Percentiles rank a stretch among this genome's conserved stretches.
phyloP scores from a whole-genome alignment of 2,329 filamentous ascomycete species.

The Tolypocladium inflatum region DNA sequence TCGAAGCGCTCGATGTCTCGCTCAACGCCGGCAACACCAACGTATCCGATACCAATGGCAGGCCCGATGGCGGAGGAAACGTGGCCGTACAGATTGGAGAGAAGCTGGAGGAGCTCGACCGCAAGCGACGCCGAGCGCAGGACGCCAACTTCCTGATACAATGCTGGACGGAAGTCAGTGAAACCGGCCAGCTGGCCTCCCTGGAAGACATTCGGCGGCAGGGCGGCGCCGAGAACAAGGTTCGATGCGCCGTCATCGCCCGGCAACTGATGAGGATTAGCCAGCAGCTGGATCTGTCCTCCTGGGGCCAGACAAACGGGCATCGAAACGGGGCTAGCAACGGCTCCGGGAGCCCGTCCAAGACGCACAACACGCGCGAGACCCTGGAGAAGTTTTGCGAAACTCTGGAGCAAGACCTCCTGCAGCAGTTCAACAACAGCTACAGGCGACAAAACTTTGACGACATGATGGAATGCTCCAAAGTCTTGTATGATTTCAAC shows the following conservation, averaged over 20 bases:
- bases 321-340: constrained; percentile 40
- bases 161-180: constrained; percentile 93
- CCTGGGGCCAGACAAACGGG: constrained; percentile 58
- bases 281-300: constrained; percentile 72
- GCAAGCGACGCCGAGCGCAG: constrained; percentile 78
- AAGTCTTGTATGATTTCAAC: constrained; percentile 90
- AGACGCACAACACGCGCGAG: constrained; percentile 64
- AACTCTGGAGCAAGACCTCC: constrained; percentile 84
- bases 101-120: constrained; percentile 85
- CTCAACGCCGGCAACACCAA: constrained; percentile 52
- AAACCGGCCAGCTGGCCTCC: constrained; percentile 76
- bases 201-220: constrained; percentile 81
- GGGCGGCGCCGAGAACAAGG: constrained; percentile 82
- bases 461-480: constrained; percentile 95
- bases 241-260: constrained; percentile 87
- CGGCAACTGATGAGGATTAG: constrained; percentile 91
- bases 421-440: constrained; percentile 96
- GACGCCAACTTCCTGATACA: constrained; percentile 94
- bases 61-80: constrained; percentile 60
- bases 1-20: constrained; percentile 79
- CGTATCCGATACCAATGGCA: constrained; percentile 20
- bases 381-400: constrained; percentile 96
- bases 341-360: constrained; percentile 26
- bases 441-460: constrained; percentile 93
- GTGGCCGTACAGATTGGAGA: constrained; percentile 92